A percentile compares a stretch with the other conserved stretches of the same genome.
Conservation (phyloP, 106 monocot genomes). For the Vanilla planifolia region DNA sequence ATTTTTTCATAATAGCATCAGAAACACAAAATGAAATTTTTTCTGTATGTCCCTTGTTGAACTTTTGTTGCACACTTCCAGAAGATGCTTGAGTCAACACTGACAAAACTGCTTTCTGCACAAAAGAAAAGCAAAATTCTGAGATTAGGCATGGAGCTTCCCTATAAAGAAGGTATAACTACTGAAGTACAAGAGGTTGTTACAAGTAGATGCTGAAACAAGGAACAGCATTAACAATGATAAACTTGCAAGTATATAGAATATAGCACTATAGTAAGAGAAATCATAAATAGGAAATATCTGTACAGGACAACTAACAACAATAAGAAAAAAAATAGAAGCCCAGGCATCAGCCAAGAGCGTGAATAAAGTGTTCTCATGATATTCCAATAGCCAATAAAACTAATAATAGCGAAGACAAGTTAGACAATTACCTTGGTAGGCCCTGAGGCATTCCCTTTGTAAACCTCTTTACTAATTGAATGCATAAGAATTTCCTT, state of each 20-base stretch:
- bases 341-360: not conserved
- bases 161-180: not conserved
- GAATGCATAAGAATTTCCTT: conserved; percentile 81
- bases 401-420: not conserved
- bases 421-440: conserved; percentile 63
- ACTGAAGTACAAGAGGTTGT: too few relatives aligned
- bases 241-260: not conserved
- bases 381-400: not conserved
- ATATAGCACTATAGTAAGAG: too few relatives aligned
- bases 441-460: conserved; percentile 97
- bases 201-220: not conserved
- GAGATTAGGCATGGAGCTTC: not conserved
- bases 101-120: conserved; percentile 89
- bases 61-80: conserved; percentile 40
- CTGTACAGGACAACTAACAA: too few relatives aligned
- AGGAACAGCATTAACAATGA: not conserved
- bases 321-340: not conserved
- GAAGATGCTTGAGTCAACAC: conserved; percentile 49
- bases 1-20: conserved; percentile 84
- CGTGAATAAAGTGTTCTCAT: not conserved
- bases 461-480: conserved; percentile 97
- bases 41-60: conserved; percentile 30
- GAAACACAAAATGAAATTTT: conserved; percentile 44
- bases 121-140: conserved; percentile 13
- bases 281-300: not conserved